A percentile compares a stretch with the other conserved stretches of the same genome.
Evolutionary conservation across 2,329 filamentous ascomycete species (phyloP).

Genomic region (Diaporthe sp.): DNA sequence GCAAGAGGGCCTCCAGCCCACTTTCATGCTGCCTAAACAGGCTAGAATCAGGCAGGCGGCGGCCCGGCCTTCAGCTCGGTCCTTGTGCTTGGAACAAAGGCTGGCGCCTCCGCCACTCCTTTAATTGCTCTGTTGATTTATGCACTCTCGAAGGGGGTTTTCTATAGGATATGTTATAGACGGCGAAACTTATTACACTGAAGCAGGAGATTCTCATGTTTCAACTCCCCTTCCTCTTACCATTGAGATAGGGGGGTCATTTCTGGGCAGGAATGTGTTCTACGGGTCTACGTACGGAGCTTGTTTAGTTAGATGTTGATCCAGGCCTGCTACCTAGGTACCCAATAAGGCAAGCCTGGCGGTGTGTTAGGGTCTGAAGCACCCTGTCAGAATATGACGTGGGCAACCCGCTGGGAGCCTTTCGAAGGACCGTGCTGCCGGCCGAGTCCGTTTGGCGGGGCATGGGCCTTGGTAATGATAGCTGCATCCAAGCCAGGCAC

Average conservation of each 20-base stretch:
- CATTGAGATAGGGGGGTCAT: background rate
- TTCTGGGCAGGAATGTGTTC: background rate
- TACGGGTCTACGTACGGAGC: background rate
- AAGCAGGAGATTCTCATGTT: background rate
- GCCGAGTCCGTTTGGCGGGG: conserved; percentile 26
- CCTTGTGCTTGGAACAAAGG: conserved; percentile 11
- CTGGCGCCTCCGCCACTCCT: background rate
- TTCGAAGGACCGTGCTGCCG: conserved; percentile 13
- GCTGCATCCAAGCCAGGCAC: conserved; percentile 13
- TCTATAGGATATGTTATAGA: background rate
- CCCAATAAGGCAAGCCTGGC: conserved; percentile 1
- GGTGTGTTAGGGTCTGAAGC: background rate
- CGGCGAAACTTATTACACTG: background rate
- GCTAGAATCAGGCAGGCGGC: background rate
- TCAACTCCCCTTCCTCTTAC: background rate
- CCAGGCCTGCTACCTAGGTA: background rate
- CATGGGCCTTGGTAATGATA: conserved; percentile 8
- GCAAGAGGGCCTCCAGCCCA: background rate
- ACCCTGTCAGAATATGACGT: conserved; percentile 23
- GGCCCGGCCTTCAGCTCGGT: background rate
- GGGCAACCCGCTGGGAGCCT: background rate
- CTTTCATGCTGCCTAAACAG: conserved; percentile 12
- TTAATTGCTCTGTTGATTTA: background rate
- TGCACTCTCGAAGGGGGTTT: background rate
- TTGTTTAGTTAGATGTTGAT: background rate